Evolutionary conservation across 495 filamentous ascomycete genomes (phyloP).

Genomic region (Lophiostoma macrostomum): DNA sequence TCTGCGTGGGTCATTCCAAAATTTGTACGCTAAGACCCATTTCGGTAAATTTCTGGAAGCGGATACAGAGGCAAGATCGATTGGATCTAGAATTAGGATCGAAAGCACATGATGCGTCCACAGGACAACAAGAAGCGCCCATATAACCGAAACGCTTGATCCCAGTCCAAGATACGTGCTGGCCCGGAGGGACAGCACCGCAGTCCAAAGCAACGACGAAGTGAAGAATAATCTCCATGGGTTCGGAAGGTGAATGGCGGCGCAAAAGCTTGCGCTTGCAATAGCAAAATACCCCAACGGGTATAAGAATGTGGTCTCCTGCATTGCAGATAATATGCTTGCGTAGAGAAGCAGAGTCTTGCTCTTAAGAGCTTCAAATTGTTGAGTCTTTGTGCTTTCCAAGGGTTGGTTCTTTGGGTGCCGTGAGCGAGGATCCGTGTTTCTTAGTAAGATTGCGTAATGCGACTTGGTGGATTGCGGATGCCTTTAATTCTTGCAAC

Average conservation of each 20-base stretch:
- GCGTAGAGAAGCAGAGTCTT: too few relatives aligned
- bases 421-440: too few relatives aligned
- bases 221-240: neutral
- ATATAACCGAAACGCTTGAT: neutral
- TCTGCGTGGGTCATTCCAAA: slow-evolving; percentile 8
- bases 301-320: too few relatives aligned
- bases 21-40: neutral
- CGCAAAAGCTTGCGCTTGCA: neutral
- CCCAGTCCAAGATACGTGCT: neutral
- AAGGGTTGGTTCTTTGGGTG: too few relatives aligned
- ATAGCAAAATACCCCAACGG: neutral
- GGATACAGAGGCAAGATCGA: neutral
- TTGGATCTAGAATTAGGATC: slow-evolving; percentile 1
- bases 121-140: slow-evolving; percentile 5
- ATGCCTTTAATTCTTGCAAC: too few relatives aligned
- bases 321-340: too few relatives aligned
- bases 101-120: slow-evolving; percentile 6
- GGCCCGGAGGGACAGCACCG: neutral
- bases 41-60: neutral
- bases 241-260: neutral
- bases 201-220: neutral
- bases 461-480: too few relatives aligned
- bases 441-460: too few relatives aligned
- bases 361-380: too few relatives aligned
- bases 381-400: too few relatives aligned